Evolutionary conservation across 2,329 filamentous ascomycete genomes (phyloP).

Genomic region (Neofusicoccum parvum): DNA sequence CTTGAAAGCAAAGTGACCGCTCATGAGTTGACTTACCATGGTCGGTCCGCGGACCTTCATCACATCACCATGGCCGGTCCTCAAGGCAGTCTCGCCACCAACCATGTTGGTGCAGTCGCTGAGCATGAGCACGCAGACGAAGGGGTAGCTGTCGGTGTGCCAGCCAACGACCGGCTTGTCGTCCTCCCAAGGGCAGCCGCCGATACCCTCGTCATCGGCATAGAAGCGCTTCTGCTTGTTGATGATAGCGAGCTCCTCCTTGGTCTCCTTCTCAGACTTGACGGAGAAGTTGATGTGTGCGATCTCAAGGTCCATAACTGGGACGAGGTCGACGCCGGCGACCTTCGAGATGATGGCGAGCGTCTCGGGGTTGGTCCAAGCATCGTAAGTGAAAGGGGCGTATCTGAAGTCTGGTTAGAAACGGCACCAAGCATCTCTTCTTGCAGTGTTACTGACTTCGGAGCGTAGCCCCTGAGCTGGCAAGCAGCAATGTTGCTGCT

Average conservation of each 20-base stretch:
- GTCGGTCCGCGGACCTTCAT: slow-evolving; percentile 62
- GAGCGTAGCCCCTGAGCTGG: slow-evolving; percentile 58
- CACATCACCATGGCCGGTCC: slow-evolving; percentile 55
- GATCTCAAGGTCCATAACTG: slow-evolving; percentile 60
- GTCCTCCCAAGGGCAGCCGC: slow-evolving; percentile 48
- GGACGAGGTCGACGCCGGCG: slow-evolving; percentile 61
- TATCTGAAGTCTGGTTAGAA: slow-evolving; percentile 44
- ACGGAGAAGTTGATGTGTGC: slow-evolving; percentile 60
- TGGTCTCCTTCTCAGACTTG: slow-evolving; percentile 52
- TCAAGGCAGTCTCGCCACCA: slow-evolving; percentile 66
- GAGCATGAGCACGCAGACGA: slow-evolving; percentile 71
- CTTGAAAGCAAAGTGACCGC: neutral
- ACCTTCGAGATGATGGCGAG: slow-evolving; percentile 58
- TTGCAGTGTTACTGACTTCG: slow-evolving; percentile 51
- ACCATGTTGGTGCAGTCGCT: slow-evolving; percentile 65
- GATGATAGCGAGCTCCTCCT: slow-evolving; percentile 45
- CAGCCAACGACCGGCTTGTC: slow-evolving; percentile 61
- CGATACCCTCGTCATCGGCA: slow-evolving; percentile 46
- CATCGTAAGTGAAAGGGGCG: slow-evolving; percentile 66
- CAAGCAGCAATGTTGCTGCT: slow-evolving; percentile 61
- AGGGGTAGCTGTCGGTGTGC: slow-evolving; percentile 68
- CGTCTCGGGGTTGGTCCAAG: slow-evolving; percentile 60
- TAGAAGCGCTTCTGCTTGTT: slow-evolving; percentile 40
- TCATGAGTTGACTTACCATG: slow-evolving; percentile 50
- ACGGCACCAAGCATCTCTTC: neutral